phyloP scores from a whole-genome alignment of 768 basidiomycete species.

The Lentinus brumalis region DNA sequence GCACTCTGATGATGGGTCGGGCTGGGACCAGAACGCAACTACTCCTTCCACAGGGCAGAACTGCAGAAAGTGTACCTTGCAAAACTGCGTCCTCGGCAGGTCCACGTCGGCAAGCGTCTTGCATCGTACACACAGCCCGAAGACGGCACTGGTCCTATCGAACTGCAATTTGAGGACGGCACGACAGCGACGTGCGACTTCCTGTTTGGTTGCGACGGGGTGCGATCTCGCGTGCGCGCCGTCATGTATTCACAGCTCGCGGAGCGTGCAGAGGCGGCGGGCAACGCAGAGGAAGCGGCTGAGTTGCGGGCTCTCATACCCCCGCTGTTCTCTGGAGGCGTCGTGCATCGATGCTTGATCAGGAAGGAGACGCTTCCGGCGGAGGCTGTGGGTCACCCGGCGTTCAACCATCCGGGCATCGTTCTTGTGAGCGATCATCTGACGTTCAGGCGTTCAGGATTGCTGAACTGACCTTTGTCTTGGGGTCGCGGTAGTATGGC shows the following conservation, averaged over 20 bases:
- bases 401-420: neutral
- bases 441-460: neutral
- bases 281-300: neutral
- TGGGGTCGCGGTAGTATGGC: slow-evolving; percentile 1
- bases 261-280: neutral
- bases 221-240: slow-evolving; percentile 27
- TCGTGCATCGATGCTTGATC: slow-evolving; percentile 27
- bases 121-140: slow-evolving; percentile 24
- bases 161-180: slow-evolving; percentile 28
- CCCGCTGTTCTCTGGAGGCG: slow-evolving; percentile 25
- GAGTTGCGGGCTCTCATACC: neutral
- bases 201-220: slow-evolving; percentile 32
- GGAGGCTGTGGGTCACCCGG: neutral
- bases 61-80: slow-evolving; percentile 29
- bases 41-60: slow-evolving; percentile 30
- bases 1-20: neutral
- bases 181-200: slow-evolving; percentile 25
- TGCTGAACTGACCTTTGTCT: neutral
- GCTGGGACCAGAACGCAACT: neutral
- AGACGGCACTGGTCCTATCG: slow-evolving; percentile 4
- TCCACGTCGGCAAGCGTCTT: slow-evolving; percentile 36
- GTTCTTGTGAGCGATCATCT: neutral
- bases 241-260: slow-evolving; percentile 21
- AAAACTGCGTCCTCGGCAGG: slow-evolving; percentile 20
- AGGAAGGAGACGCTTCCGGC: slow-evolving; percentile 14